Evolutionary conservation across 2,329 filamentous ascomycete species (phyloP).

Genomic region (Colletotrichum liriopes): DNA sequence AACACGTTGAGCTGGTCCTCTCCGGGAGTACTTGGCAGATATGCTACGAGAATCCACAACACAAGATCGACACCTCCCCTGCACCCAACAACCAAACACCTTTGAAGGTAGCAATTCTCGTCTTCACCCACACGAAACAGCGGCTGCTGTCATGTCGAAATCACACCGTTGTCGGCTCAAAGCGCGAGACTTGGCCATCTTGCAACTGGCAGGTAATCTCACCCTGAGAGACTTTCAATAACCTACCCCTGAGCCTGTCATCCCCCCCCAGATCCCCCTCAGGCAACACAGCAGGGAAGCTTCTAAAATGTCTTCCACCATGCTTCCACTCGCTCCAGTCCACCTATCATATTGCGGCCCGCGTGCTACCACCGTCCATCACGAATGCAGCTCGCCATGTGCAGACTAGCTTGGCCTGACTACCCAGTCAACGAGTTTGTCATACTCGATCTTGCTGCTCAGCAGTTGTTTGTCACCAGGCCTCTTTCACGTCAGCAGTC

Average conservation of each 20-base stretch:
- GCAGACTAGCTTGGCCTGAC: background rate
- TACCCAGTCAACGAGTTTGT: background rate
- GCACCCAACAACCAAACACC: background rate
- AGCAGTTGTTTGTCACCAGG: conserved; percentile 3
- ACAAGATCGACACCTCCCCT: background rate
- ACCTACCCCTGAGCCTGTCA: conserved; percentile 20
- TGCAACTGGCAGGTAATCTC: conserved; percentile 15
- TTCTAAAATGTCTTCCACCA: conserved; percentile 36
- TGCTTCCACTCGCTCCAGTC: conserved; percentile 25
- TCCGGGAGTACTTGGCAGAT: background rate
- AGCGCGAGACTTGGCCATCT: conserved; percentile 10
- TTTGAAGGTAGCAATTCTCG: background rate
- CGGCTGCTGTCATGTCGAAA: conserved; percentile 3
- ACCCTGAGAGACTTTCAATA: background rate
- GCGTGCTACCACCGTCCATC: conserved; percentile 1
- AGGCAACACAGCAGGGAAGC: conserved; percentile 21
- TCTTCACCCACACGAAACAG: background rate
- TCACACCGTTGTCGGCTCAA: background rate
- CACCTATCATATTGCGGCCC: conserved; percentile 31
- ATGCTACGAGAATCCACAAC: conserved; percentile 20
- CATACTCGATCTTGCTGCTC: background rate
- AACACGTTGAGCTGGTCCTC: background rate
- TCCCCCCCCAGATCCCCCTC: conserved; percentile 29
- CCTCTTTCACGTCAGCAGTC: background rate
- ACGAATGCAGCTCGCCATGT: conserved; percentile 24